These are phyloP conservation scores for Zychaea mexicana DNA, from an alignment of 371 early-diverging fungal genomes.

Conservation along the genomic window DNA sequence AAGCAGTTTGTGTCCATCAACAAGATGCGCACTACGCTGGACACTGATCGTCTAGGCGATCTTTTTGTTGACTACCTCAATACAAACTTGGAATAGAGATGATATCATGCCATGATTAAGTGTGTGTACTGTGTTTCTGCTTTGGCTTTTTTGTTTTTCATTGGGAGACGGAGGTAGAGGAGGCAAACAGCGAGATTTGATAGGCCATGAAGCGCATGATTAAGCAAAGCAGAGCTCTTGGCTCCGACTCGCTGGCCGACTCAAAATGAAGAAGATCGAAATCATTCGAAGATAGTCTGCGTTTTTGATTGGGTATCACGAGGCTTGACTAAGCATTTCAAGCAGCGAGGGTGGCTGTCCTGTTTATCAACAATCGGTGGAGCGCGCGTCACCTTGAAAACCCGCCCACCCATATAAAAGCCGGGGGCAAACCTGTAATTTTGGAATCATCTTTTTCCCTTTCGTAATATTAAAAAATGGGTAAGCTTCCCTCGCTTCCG, in stretches of 20 bases:
- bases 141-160: no score
- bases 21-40: conserved; percentile 75
- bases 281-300: conserved; percentile 2
- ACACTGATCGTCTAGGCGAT: conserved; percentile 72
- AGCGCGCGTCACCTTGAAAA: conserved; percentile 6
- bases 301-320: conserved; percentile 2
- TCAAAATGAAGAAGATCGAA: not conserved
- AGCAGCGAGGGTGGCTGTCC: not conserved
- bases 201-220: conserved; percentile 3
- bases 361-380: not conserved
- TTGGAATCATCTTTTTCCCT: conserved; percentile 7
- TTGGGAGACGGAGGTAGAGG: not conserved
- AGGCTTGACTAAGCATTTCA: conserved; percentile 15
- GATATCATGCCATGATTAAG: not conserved
- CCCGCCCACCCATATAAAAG: conserved; percentile 14
- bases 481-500: conserved; percentile 11
- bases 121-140: no score
- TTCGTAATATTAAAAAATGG: conserved; percentile 24
- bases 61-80: conserved; percentile 91
- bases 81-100: conserved; percentile 56
- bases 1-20: conserved; percentile 89
- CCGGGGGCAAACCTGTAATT: not conserved
- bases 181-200: conserved; percentile 1
- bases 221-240: not conserved
- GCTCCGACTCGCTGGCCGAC: not conserved